Percentiles rank a stretch among this genome's conserved stretches.
Evolutionary conservation across 1,284 basidiomycete genomes (phyloP).

Genomic region (Rhizoctonia solani): DNA sequence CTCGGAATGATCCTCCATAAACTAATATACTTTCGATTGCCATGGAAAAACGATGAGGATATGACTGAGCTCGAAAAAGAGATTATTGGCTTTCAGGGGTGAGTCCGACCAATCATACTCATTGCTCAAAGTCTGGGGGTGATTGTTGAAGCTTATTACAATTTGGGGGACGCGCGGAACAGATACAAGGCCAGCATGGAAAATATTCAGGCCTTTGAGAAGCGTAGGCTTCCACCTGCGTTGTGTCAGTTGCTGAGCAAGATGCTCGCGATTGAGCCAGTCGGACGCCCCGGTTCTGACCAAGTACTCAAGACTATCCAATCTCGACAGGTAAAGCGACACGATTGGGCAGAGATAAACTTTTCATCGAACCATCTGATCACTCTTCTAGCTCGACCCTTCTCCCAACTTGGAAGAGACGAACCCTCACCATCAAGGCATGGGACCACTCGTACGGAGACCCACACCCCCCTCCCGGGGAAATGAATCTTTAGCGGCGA

Average conservation of each 20-base stretch:
- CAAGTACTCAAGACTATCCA: slow-evolving; percentile 35
- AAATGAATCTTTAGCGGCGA: slow-evolving; percentile 14
- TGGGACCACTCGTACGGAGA: slow-evolving; percentile 30
- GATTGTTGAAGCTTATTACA: slow-evolving; percentile 6
- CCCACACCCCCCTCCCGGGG: slow-evolving; percentile 27
- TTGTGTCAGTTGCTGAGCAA: slow-evolving; percentile 35
- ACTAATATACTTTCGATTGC: slow-evolving; percentile 83
- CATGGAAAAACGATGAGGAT: slow-evolving; percentile 69
- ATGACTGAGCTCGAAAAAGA: slow-evolving; percentile 70
- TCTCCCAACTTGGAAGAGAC: not conserved
- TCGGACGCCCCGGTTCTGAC: slow-evolving; percentile 30
- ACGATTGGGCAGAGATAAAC: slow-evolving; percentile 11
- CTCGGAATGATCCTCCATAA: slow-evolving; percentile 90
- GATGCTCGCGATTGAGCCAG: slow-evolving; percentile 32
- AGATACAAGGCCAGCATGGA: slow-evolving; percentile 35
- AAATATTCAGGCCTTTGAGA: slow-evolving; percentile 22
- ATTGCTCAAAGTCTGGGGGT: not conserved
- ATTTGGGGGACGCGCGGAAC: not conserved
- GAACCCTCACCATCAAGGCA: not conserved
- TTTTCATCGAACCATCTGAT: not conserved
- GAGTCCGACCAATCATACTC: slow-evolving; percentile 38
- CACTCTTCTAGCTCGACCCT: slow-evolving; percentile 29
- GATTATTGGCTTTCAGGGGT: slow-evolving; percentile 77
- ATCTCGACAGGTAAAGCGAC: slow-evolving; percentile 30
- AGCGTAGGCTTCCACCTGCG: slow-evolving; percentile 33